Base-by-base conservation (phyloP, 148 eudicot species). In the Euryodendron excelsum region DNA sequence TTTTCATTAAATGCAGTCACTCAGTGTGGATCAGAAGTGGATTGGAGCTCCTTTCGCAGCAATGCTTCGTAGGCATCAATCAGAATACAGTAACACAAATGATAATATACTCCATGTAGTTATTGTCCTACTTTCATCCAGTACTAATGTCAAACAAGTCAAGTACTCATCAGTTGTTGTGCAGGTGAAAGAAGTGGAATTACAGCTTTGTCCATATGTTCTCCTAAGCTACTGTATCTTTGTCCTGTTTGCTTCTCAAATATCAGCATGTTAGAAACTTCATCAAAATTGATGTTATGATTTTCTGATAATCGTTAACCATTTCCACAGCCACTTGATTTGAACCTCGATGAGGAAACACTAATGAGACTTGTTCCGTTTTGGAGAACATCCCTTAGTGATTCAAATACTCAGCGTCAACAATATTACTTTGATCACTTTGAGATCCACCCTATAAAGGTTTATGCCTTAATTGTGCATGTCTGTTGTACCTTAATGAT, bases 371-470 rank as follows among this genome's bases (percentile, higher is more conserved):
- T 93, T 52, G 97, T 90, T 48, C 95, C 97, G 45, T 96, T 92
- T 83, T 96, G 92, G 97, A 92, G 99, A 85, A 84, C 79, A 77
- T 96, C 99, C 74, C 97, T 93, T 53, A 90, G 95, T 76, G 88
- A 91, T 63, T 82, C 97, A 63, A 89, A 79, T 82, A 79, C 88
- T 53, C 87, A 85, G 74, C 86, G 98, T 85, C 97, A 77, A 79
- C 92, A 89, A 41, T 96, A 96, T 83, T 96, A 96, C 85, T 93
- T 96, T 83, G 99, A 93, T 81, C 97, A 92, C 85, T 96, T 96
- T 81, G 99, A 93, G 91, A 91, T 96, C 75, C 99, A 91, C 86
- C 99, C 99, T 60, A 72, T 96, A 69, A 96, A 93, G 97, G 99
- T 96, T 83, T 77, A 44, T 20, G 3, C 58, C 50, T 83, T 78